These are phyloP conservation scores for Santalum album DNA, from an alignment of 164 flowering plant genomes.

Conservation along the genomic window DNA sequence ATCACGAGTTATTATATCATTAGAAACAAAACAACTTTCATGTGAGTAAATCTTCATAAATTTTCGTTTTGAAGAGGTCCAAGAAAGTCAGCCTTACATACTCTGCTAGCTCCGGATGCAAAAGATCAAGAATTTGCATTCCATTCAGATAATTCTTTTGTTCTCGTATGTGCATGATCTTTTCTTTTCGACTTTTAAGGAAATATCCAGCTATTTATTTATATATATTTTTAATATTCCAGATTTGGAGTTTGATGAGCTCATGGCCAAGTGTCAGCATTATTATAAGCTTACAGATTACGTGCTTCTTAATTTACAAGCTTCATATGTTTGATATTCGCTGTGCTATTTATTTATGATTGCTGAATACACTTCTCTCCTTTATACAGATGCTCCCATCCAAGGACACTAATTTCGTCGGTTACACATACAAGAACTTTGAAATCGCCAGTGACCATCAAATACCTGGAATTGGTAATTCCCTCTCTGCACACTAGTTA, in stretches of 20 bases:
- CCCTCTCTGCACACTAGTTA: not conserved
- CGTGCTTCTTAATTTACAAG: not conserved
- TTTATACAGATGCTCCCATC: conserved; percentile 60
- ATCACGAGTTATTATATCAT: not conserved
- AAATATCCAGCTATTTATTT: too few species aligned
- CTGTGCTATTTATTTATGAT: not conserved
- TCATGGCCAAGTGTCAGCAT: too few species aligned
- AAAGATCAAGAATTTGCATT: too few species aligned
- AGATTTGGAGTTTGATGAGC: too few species aligned
- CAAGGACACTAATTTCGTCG: conserved; percentile 55
- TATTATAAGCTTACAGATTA: too few species aligned
- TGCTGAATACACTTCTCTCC: not conserved
- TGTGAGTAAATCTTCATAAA: not conserved
- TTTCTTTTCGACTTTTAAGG: too few species aligned
- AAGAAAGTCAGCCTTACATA: too few species aligned
- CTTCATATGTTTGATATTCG: not conserved
- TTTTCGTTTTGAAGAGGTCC: too few species aligned
- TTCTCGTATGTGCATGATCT: too few species aligned
- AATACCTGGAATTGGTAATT: conserved; percentile 45
- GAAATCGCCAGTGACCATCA: conserved; percentile 51
- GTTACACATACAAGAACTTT: conserved; percentile 56
- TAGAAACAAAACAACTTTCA: not conserved
- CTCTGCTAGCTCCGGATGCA: too few species aligned
- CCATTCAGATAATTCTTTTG: too few species aligned
- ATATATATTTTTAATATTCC: too few species aligned